A percentile compares a stretch with the other conserved stretches of the same genome.
Evolutionary conservation across 768 basidiomycete genomes (phyloP).

Genomic region (Artomyces pyxidatus): DNA sequence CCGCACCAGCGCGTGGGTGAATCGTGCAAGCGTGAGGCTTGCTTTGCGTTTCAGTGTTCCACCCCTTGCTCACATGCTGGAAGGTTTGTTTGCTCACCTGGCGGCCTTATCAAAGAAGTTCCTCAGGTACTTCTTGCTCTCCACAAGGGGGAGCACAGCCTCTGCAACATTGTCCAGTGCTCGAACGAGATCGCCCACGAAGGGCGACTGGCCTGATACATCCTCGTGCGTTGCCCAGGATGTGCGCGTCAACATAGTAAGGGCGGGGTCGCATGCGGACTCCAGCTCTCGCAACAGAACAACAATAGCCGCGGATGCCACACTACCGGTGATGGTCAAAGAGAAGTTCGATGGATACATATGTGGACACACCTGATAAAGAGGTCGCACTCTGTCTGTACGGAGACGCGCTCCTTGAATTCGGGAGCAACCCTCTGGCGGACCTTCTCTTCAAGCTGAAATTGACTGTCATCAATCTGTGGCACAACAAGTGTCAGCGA

Average conservation of each 20-base stretch:
- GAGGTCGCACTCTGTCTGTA: slow-evolving; percentile 80
- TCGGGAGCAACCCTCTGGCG: slow-evolving; percentile 71
- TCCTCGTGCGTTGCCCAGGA: slow-evolving; percentile 74
- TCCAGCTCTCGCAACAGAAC: slow-evolving; percentile 82
- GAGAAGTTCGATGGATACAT: neutral
- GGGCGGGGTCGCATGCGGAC: slow-evolving; percentile 68
- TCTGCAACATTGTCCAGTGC: slow-evolving; percentile 73
- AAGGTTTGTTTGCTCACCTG: slow-evolving; percentile 42
- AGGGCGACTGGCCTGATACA: slow-evolving; percentile 82
- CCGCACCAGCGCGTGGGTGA: slow-evolving; percentile 83
- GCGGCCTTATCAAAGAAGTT: slow-evolving; percentile 93
- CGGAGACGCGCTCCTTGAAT: slow-evolving; percentile 69
- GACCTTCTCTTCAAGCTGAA: slow-evolving; percentile 87
- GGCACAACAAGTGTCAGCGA: no score
- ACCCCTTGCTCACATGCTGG: neutral
- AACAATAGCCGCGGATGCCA: slow-evolving; percentile 77
- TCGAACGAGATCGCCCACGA: slow-evolving; percentile 68
- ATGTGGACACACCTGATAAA: slow-evolving; percentile 65
- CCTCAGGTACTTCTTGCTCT: slow-evolving; percentile 90
- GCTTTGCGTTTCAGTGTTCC: neutral
- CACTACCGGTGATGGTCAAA: slow-evolving; percentile 34
- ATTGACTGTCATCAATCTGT: slow-evolving; percentile 2
- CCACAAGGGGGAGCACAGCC: slow-evolving; percentile 68
- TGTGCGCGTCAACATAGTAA: slow-evolving; percentile 66
- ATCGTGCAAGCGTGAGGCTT: slow-evolving; percentile 78